Percentiles rank a stretch among this genome's conserved stretches.
Conservation (phyloP, 2,329 filamentous ascomycete species). For the Leptosphaerulina australis region DNA sequence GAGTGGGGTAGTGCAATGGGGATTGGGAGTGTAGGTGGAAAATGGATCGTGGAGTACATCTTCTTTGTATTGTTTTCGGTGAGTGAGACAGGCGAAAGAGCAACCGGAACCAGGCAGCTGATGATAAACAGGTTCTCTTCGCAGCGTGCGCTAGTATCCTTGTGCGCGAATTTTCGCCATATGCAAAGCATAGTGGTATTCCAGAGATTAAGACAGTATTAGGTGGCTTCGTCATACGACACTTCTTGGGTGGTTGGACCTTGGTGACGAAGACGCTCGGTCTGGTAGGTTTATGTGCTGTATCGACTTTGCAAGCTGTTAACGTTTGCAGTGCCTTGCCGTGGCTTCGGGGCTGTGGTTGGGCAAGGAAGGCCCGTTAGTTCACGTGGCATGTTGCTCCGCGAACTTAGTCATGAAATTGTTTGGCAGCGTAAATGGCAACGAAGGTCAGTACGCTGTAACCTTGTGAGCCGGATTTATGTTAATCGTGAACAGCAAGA, state of each 20-base stretch:
- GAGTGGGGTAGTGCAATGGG: slow-evolving; percentile 80
- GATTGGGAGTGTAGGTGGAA: slow-evolving; percentile 67
- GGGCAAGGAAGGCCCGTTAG: slow-evolving; percentile 92
- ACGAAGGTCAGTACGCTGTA: slow-evolving; percentile 70
- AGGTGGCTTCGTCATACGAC: slow-evolving; percentile 88
- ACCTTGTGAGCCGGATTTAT: background rate
- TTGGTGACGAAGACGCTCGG: slow-evolving; percentile 88
- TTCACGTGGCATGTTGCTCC: slow-evolving; percentile 96
- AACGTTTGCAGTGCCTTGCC: slow-evolving; percentile 71
- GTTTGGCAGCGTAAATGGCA: slow-evolving; percentile 78
- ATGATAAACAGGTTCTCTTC: slow-evolving; percentile 68
- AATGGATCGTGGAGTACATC: slow-evolving; percentile 84
- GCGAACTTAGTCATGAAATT: slow-evolving; percentile 93
- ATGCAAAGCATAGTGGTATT: slow-evolving; percentile 94
- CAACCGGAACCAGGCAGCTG: slow-evolving; percentile 13
- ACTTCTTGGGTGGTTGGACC: slow-evolving; percentile 88
- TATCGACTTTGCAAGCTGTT: slow-evolving; percentile 20
- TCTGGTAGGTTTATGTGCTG: slow-evolving; percentile 62
- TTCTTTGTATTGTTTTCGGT: slow-evolving; percentile 88
- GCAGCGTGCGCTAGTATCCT: slow-evolving; percentile 78
- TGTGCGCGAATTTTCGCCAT: slow-evolving; percentile 81
- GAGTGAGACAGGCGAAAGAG: slow-evolving; percentile 39
- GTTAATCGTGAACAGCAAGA: slow-evolving; percentile 63
- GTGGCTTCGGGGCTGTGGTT: slow-evolving; percentile 96
- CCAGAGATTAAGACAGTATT: slow-evolving; percentile 97